A percentile compares a stretch with the other conserved stretches of the same genome.
phyloP scores from a whole-genome alignment of 129 eudicot species.

The Glebionis coronaria region DNA sequence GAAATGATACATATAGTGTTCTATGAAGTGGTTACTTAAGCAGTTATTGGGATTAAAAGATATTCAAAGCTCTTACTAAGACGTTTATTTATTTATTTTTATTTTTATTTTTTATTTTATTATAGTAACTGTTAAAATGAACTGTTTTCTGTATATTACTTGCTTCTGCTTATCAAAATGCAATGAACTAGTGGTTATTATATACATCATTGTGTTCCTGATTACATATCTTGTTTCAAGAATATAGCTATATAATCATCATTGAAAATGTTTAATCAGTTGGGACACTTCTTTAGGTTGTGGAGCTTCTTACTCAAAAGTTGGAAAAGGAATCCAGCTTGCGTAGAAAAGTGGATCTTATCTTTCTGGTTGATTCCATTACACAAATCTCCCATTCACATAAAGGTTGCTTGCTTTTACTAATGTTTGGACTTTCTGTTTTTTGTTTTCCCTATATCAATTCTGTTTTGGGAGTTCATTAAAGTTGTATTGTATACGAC shows the following conservation, averaged over 20 bases:
- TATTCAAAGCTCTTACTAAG: not conserved
- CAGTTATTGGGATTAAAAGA: conserved; percentile 20
- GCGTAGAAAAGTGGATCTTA: conserved; percentile 79
- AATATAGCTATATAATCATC: not conserved
- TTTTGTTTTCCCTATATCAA: not conserved
- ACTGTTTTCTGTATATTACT: conserved; percentile 13
- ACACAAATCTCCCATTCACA: conserved; percentile 90
- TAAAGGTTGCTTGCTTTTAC: conserved; percentile 46
- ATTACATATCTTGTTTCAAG: not conserved
- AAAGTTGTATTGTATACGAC: conserved; percentile 1
- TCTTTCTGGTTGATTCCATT: conserved; percentile 88
- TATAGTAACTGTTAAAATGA: conserved; percentile 15
- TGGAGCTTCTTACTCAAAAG: conserved; percentile 77
- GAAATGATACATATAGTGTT: not conserved
- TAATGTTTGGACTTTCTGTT: not conserved
- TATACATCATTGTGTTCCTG: conserved; percentile 8
- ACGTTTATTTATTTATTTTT: too few relatives aligned
- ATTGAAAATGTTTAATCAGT: conserved; percentile 12
- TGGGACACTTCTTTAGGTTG: conserved; percentile 47
- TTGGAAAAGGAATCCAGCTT: conserved; percentile 75
- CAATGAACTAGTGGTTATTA: not conserved
- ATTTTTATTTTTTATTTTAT: conserved; percentile 4
- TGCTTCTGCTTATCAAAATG: conserved; percentile 10
- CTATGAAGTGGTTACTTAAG: conserved; percentile 1
- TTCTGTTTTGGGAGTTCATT: conserved; percentile 1